These are phyloP conservation scores for Phlebiopsis flavidoalba DNA, from an alignment of 768 basidiomycete genomes.

Conservation along the genomic window DNA sequence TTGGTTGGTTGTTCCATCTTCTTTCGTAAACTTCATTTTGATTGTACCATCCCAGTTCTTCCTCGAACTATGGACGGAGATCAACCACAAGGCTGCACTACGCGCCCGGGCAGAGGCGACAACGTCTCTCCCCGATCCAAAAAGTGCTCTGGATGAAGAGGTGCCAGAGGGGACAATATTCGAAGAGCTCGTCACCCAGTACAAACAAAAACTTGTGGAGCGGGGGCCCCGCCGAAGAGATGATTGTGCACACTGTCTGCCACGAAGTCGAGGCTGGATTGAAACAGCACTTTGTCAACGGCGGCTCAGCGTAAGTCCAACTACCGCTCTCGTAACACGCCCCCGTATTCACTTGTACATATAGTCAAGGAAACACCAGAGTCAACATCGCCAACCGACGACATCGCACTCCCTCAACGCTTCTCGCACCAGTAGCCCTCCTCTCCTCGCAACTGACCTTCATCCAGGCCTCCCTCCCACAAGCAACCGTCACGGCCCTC, in stretches of 20 bases:
- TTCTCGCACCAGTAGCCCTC: constrained; percentile 70
- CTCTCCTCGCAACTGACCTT: constrained; percentile 76
- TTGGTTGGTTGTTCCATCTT: constrained; percentile 44
- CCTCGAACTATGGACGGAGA: constrained; percentile 83
- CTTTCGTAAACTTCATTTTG: background rate
- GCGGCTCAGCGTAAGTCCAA: constrained; percentile 22
- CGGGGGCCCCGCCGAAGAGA: constrained; percentile 89
- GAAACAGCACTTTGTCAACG: constrained; percentile 63
- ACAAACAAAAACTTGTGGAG: constrained; percentile 47
- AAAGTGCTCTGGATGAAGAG: constrained; percentile 27
- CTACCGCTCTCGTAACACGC: background rate
- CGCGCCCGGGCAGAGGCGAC: constrained; percentile 48
- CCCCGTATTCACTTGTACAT: background rate
- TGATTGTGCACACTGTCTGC: constrained; percentile 79
- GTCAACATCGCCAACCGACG: constrained; percentile 16
- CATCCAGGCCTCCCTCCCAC: constrained; percentile 61
- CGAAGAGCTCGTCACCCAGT: constrained; percentile 66
- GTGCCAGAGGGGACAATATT: constrained; percentile 68
- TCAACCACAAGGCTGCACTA: constrained; percentile 54
- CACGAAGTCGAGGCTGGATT: constrained; percentile 76
- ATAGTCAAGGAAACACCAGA: constrained; percentile 23
- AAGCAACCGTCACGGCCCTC: constrained; percentile 47
- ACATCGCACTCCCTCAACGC: constrained; percentile 59
- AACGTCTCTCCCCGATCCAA: constrained; percentile 45
- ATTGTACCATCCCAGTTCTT: constrained; percentile 62